Evolutionary conservation across 164 flowering plant genomes (phyloP).

Genomic region (Stephania yunnanensis): DNA sequence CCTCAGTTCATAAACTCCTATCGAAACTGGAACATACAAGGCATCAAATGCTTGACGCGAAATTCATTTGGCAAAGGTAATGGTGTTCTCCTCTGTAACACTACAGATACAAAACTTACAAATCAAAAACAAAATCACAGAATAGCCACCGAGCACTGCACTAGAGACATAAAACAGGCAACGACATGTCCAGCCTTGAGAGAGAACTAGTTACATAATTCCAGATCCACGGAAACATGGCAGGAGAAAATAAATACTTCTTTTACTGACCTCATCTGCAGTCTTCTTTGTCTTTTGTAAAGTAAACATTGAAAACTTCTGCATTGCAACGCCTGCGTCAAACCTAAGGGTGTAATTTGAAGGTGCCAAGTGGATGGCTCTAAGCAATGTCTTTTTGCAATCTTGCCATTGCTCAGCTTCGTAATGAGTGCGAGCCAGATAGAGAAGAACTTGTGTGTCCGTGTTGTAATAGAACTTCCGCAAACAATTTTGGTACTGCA

Average conservation of each 20-base stretch:
- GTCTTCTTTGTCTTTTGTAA: constrained; percentile 79
- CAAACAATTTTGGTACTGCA: constrained; percentile 96
- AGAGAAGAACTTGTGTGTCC: constrained; percentile 80
- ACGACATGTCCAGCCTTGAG: background rate
- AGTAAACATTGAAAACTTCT: constrained; percentile 88
- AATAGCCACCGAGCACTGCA: too few species aligned
- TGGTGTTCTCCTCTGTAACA: background rate
- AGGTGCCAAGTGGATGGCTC: constrained; percentile 94
- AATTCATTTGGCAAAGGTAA: too few species aligned
- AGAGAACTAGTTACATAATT: constrained; percentile 4
- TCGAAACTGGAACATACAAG: too few species aligned
- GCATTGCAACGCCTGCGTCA: constrained; percentile 91
- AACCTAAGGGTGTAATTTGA: constrained; percentile 88
- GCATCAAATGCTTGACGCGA: background rate
- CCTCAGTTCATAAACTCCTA: background rate
- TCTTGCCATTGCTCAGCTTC: constrained; percentile 99
- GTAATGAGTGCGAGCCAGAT: constrained; percentile 91
- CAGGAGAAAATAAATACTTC: background rate
- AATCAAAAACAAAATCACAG: too few species aligned
- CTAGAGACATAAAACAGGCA: too few species aligned
- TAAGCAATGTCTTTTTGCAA: constrained; percentile 76
- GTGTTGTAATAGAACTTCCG: constrained; percentile 81
- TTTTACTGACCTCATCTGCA: constrained; percentile 73
- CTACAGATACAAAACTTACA: background rate
- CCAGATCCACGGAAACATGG: background rate